These are phyloP conservation scores for Plasmodium cynomolgi DNA, from an alignment of 169 alveolate species.

Conservation along the genomic window DNA sequence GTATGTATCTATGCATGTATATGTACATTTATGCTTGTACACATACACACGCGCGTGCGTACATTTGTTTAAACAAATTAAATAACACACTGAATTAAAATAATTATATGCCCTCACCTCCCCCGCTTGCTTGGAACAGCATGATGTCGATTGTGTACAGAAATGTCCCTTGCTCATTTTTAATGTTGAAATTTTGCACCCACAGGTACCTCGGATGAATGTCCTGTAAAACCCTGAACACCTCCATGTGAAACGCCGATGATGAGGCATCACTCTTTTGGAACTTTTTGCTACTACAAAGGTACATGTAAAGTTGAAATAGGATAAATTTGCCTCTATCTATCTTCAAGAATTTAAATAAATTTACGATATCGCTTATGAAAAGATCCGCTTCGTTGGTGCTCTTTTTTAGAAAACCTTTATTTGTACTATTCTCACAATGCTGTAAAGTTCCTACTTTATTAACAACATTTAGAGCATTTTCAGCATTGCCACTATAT, in stretches of 20 bases:
- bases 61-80: conserved; percentile 39
- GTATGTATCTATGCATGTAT: not conserved
- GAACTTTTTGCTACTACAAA: conserved; percentile 26
- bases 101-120: conserved; percentile 2
- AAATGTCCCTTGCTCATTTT: conserved; percentile 67
- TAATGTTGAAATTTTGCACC: conserved; percentile 27
- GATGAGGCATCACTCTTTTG: conserved; percentile 28
- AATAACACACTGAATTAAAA: conserved; percentile 39
- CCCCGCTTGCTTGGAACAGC: conserved; percentile 5
- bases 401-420: not conserved
- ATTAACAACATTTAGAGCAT: not conserved
- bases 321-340: conserved; percentile 47
- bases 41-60: not conserved
- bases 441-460: not conserved
- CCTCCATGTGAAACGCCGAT: conserved; percentile 43
- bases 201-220: conserved; percentile 24
- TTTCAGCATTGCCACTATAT: conserved; percentile 2
- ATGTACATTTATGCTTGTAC: not conserved
- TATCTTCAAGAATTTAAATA: conserved; percentile 46
- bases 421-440: not conserved
- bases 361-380: conserved; percentile 12
- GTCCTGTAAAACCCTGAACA: conserved; percentile 30
- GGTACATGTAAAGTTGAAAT: conserved; percentile 64
- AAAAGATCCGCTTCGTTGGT: not conserved
- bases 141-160: conserved; percentile 60